These are phyloP conservation scores for Syncephalastrum racemosum DNA, from an alignment of 371 early-diverging fungal genomes.

Conservation along the genomic window DNA sequence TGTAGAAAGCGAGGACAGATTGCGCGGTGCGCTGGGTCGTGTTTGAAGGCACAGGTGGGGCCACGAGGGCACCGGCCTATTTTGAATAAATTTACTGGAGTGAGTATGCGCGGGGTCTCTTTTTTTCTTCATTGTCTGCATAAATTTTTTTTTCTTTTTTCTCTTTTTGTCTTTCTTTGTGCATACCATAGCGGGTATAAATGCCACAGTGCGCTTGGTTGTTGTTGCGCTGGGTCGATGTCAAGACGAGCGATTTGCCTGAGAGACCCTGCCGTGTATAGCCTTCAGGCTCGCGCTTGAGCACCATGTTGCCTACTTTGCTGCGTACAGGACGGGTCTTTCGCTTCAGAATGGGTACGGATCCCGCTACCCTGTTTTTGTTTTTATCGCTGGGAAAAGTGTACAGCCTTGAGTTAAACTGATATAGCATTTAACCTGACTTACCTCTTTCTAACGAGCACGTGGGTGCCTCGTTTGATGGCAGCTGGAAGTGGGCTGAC, in stretches of 20 bases:
- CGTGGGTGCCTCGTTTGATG: constrained; percentile 15
- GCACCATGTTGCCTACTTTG: constrained; percentile 44
- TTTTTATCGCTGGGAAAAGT: constrained; percentile 12
- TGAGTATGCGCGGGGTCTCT: too few species aligned
- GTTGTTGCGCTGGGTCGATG: constrained; percentile 5
- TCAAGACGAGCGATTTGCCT: constrained; percentile 36
- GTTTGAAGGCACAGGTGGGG: constrained; percentile 37
- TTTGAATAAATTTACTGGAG: neutral
- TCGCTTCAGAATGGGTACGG: constrained; percentile 7
- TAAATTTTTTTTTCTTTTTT: too few species aligned
- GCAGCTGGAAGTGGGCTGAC: constrained; percentile 5
- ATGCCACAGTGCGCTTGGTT: constrained; percentile 30
- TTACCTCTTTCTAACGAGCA: constrained; percentile 20
- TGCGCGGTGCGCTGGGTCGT: constrained; percentile 51
- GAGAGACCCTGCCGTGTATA: constrained; percentile 37
- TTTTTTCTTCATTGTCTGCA: too few species aligned
- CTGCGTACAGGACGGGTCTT: constrained; percentile 24
- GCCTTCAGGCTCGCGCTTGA: constrained; percentile 38
- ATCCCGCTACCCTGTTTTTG: constrained; percentile 24
- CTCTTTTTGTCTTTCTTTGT: too few species aligned
- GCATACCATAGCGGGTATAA: constrained; percentile 45
- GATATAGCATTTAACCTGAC: neutral
- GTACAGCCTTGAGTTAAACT: neutral
- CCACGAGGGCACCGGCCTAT: constrained; percentile 42
- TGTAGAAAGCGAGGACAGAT: constrained; percentile 56